Percentiles rank a stretch among this genome's conserved stretches.
Conservation (phyloP, 164 flowering plant species). For the Sedum album region DNA sequence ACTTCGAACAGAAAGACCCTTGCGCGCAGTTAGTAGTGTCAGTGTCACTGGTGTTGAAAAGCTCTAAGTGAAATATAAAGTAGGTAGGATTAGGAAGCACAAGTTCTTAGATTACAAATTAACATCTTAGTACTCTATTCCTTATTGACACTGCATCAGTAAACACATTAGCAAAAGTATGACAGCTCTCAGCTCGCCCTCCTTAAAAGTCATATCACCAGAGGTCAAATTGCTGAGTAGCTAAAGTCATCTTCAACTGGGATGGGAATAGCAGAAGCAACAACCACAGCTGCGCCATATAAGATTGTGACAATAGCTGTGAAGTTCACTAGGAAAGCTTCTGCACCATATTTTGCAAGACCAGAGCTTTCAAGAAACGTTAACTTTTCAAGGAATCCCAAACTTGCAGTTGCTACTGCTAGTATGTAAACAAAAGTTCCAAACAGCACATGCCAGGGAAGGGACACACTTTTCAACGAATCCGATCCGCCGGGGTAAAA, state of each 20-base stretch:
- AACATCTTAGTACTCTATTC: no score
- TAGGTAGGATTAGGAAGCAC: no score
- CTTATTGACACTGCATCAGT: no score
- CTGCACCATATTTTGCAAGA: constrained; percentile 60
- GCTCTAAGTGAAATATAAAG: no score
- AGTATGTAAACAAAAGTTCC: constrained; percentile 58
- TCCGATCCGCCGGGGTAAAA: constrained; percentile 67
- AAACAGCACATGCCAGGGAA: constrained; percentile 78
- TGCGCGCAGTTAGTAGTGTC: no score
- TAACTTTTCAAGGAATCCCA: constrained; percentile 89
- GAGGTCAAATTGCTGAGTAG: constrained; percentile 46
- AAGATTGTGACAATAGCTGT: constrained; percentile 54
- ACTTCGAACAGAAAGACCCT: no score
- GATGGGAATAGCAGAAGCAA: constrained; percentile 30
- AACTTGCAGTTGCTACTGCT: constrained; percentile 48
- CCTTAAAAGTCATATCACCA: no score
- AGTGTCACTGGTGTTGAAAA: no score
- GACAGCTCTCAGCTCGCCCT: no score
- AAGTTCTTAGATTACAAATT: no score
- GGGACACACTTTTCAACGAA: constrained; percentile 31
- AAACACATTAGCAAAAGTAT: no score
- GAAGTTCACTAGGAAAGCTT: constrained; percentile 86
- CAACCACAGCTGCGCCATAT: constrained; percentile 49
- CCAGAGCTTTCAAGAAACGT: constrained; percentile 83
- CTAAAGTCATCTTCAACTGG: constrained; percentile 32